These are phyloP conservation scores for Aspergillus sparsus DNA, from an alignment of 495 filamentous ascomycete genomes.

Conservation along the genomic window DNA sequence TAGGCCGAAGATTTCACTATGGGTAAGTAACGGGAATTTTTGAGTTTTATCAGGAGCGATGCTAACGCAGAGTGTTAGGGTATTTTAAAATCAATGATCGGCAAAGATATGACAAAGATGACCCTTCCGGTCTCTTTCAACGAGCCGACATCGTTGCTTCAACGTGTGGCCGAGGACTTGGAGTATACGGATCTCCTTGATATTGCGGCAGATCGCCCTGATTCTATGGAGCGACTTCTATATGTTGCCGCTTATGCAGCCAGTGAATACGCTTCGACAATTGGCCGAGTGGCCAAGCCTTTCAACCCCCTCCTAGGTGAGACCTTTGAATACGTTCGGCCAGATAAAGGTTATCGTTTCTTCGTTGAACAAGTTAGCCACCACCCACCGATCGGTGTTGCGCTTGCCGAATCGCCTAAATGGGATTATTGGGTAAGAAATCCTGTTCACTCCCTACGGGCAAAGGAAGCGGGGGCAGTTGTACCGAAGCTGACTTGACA, in stretches of 20 bases:
- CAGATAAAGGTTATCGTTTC: conserved; percentile 96
- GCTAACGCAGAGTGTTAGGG: conserved; percentile 57
- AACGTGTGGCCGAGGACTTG: conserved; percentile 95
- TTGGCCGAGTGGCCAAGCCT: conserved; percentile 93
- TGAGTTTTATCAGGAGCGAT: conserved; percentile 3
- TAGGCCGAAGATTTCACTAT: conserved; percentile 89
- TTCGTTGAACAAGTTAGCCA: conserved; percentile 99
- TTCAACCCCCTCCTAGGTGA: conserved; percentile 97
- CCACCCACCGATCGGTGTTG: conserved; percentile 92
- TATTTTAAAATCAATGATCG: conserved; percentile 99
- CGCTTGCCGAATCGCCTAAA: conserved; percentile 86
- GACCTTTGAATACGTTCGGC: conserved; percentile 93
- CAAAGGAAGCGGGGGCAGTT: background rate
- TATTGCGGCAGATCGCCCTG: conserved; percentile 78
- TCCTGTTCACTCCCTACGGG: background rate
- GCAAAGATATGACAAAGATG: conserved; percentile 99
- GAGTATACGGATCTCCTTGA: conserved; percentile 95
- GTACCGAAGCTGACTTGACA: conserved; percentile 13
- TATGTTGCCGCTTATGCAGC: conserved; percentile 96
- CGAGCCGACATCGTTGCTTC: conserved; percentile 94
- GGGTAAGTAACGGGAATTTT: conserved; percentile 62
- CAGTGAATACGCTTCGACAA: conserved; percentile 95
- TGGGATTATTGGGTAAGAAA: conserved; percentile 87
- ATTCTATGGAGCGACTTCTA: conserved; percentile 90
- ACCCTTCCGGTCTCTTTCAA: conserved; percentile 98